Evolutionary conservation across 495 filamentous ascomycete species (phyloP), one percentile per base, ranked within the genome.

Genomic region (Podospora comata): DNA sequence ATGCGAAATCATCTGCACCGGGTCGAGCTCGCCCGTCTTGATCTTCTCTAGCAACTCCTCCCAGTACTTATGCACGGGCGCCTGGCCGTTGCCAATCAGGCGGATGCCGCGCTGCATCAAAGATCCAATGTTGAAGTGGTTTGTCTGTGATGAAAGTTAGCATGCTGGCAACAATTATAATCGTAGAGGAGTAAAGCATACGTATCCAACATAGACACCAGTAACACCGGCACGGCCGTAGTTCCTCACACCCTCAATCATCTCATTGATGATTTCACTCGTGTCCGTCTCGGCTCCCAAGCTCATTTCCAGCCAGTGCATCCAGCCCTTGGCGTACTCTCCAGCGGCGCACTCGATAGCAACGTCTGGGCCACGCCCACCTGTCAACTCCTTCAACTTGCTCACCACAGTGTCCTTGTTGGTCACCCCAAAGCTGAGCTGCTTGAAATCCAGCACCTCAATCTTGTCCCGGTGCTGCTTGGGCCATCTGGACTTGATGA

Each of bases 41-140:
- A 96, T 90, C 83, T 87, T 87, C 62, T 85, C 75, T 64, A 94
- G 82, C 27, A 96, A 79, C 1, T 91, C 81, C 26, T 91, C 81
- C 92, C 91, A 96, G 79, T 96, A 95, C 65, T 86, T 86, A 57
- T 94, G 91, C 5, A 96, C 92, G 0, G 91, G 92, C 0, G 91
- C 90, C 75, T 96, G 93, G 3, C 93, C 92, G 73, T 92, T 92
- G 58, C 93, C 91, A 67, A 91, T 90, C 18, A 96, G 83, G 1
- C 88, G 87, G 70, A 96, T 88, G 30, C 93, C 92, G 60, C 90
- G 88, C 77, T 96, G 88, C 93, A 97, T 97, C 20, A 97, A 72
- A 1, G 91, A 85, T 32, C 93, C 91, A 72, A 96, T 89, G 72
- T 92, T 91, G 84, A 94, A 92, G 70, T 93, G 89, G 77, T 84